Evolutionary conservation across 75 land plant species (phyloP), one percentile per base, ranked within the genome.

Genomic region (Cunninghamia lanceolata): DNA sequence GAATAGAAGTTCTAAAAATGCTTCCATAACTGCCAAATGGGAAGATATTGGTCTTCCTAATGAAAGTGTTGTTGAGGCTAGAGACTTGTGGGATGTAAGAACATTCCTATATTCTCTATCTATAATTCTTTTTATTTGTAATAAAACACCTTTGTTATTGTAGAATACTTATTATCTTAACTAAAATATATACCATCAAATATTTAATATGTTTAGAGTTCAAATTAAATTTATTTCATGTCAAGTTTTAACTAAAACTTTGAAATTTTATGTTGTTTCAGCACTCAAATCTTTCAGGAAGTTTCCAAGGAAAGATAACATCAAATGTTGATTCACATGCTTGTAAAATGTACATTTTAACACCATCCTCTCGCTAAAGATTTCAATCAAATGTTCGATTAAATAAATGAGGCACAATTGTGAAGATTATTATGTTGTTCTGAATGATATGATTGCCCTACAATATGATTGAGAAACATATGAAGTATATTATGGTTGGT

Each of bases 61-160:
- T 40, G 84, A 83, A 25, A 84, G 87, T n/a, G 52, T 86, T 14
- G 94, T 92, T 9, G 21, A 84, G n/a, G 94, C 91, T 17, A 87
- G 95, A 47, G 96, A 96, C 59, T 46, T 96, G 68, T 96, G 98
- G 98, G 85, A 84, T 91, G 98, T 94, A 73, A 89, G 84, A 17
- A 15, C 13, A 25, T 76, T 36, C 17, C 76, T 1, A 0, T 85
- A 34, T 85, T 10, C 83, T 14, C 68, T 9, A 3, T 36, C 13
- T 40, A 8, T 43, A 2, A 16, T 52, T 52, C 14, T 52, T 1
- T 52, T 80, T 2, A 11, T 25, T 14, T 0, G 15, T 38, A 19
- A 0, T 39, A 15, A 9, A 9, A 35, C 3, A 36, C 8, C 19
- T 36, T 0, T 16, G 21, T 2, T 28, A 82, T 2, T 1, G 7